These are phyloP conservation scores for Knoxia roxburghii DNA, from an alignment of 257 asterid species.

Conservation along the genomic window DNA sequence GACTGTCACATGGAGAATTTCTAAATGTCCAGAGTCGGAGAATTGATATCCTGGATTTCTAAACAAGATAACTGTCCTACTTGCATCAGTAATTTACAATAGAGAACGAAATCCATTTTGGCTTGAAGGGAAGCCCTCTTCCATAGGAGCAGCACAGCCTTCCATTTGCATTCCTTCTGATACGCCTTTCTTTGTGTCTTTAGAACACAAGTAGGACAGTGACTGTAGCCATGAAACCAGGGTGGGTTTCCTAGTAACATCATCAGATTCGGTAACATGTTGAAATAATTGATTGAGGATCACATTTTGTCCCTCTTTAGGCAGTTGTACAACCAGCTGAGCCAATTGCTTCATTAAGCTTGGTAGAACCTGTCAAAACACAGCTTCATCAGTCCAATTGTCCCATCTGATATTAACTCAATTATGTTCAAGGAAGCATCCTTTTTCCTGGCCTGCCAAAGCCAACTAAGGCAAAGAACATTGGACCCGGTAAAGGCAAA, in stretches of 20 bases:
- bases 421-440: conserved; percentile 19
- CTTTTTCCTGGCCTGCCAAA: conserved; percentile 28
- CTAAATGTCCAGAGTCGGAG: no score
- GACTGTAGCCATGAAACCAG: conserved; percentile 84
- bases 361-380: conserved; percentile 41
- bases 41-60: no score
- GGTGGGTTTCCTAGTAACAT: conserved; percentile 70
- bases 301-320: conserved; percentile 42
- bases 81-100: neutral
- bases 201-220: conserved; percentile 61
- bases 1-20: no score
- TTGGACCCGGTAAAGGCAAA: neutral
- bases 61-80: no score
- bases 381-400: neutral
- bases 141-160: conserved; percentile 13
- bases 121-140: neutral
- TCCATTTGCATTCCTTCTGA: conserved; percentile 7
- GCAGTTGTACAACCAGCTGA: conserved; percentile 52
- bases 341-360: conserved; percentile 64
- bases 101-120: neutral
- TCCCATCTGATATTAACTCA: conserved; percentile 37
- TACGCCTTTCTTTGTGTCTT: conserved; percentile 22
- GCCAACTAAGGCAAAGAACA: neutral
- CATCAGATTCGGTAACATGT: conserved; percentile 80
- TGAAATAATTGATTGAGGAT: conserved; percentile 61